A percentile compares a stretch with the other conserved stretches of the same genome.
These are phyloP conservation scores for Camellia lanceoleosa DNA, from an alignment of 148 eudicot species.

Conservation along the genomic window DNA sequence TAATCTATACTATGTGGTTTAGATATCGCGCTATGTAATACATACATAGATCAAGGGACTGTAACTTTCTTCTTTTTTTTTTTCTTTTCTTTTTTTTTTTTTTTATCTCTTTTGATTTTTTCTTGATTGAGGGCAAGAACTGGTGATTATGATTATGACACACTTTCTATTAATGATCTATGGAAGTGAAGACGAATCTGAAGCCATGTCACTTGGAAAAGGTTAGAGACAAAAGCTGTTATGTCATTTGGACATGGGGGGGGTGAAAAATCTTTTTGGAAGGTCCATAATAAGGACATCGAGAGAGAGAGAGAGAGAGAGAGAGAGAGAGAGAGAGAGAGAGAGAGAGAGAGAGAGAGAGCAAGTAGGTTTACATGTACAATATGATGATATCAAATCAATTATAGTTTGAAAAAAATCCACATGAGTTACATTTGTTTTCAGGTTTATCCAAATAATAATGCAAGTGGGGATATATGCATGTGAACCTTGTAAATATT, in stretches of 20 bases:
- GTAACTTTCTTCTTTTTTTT: neutral
- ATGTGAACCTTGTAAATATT: neutral
- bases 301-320: neutral
- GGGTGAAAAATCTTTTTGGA: neutral
- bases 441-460: neutral
- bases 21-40: too few species aligned
- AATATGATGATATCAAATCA: neutral
- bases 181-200: neutral
- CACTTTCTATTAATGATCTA: neutral
- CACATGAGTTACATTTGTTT: neutral
- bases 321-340: too few species aligned
- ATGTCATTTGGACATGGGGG: neutral
- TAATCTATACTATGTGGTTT: too few species aligned
- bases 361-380: neutral
- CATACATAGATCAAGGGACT: neutral
- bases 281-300: slow-evolving; percentile 1
- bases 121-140: neutral
- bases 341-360: too few species aligned
- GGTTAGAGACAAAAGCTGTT: neutral
- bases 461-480: neutral
- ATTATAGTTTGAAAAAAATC: neutral
- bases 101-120: neutral
- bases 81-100: too few species aligned
- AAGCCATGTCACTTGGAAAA: neutral
- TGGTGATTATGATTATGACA: neutral